phyloP scores from a whole-genome alignment of 2,329 filamentous ascomycete genomes.

The Xylariaceae sp. region DNA sequence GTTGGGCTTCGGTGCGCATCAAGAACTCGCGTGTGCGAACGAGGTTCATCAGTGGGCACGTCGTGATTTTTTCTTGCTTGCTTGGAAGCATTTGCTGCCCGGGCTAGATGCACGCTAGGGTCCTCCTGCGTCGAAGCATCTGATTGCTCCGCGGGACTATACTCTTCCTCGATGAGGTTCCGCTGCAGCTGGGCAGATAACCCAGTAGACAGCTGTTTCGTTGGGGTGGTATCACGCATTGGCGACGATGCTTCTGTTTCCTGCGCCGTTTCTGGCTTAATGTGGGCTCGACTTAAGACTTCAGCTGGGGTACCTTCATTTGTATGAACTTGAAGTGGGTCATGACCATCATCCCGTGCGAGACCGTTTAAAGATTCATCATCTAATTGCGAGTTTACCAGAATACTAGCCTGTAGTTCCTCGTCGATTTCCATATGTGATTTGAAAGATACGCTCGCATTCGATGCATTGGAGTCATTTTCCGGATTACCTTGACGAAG shows the following conservation, averaged over 20 bases:
- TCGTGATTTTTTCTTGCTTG: constrained; percentile 21
- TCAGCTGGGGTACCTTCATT: background rate
- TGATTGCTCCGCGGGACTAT: constrained; percentile 22
- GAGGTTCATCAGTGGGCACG: constrained; percentile 10
- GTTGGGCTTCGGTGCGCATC: constrained; percentile 20
- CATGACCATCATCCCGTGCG: background rate
- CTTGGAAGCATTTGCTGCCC: constrained; percentile 32
- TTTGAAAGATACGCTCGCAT: constrained; percentile 26
- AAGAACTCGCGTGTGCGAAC: constrained; percentile 19
- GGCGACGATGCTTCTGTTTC: constrained; percentile 19
- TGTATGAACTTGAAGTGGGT: background rate
- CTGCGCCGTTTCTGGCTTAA: background rate
- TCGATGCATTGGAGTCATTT: constrained; percentile 5
- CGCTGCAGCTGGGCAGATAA: constrained; percentile 15
- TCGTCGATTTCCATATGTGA: constrained; percentile 39
- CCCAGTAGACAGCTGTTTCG: constrained; percentile 5
- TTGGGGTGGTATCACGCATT: constrained; percentile 15
- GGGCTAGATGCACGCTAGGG: constrained; percentile 37
- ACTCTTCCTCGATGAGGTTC: constrained; percentile 7
- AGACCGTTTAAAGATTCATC: constrained; percentile 3
- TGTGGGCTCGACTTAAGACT: background rate
- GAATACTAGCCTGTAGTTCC: constrained; percentile 39
- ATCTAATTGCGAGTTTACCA: constrained; percentile 30
- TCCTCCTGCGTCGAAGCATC: constrained; percentile 24
- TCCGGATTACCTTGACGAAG: background rate